phyloP scores from a whole-genome alignment of 345 rosid genomes.

The Citrus glauca region DNA sequence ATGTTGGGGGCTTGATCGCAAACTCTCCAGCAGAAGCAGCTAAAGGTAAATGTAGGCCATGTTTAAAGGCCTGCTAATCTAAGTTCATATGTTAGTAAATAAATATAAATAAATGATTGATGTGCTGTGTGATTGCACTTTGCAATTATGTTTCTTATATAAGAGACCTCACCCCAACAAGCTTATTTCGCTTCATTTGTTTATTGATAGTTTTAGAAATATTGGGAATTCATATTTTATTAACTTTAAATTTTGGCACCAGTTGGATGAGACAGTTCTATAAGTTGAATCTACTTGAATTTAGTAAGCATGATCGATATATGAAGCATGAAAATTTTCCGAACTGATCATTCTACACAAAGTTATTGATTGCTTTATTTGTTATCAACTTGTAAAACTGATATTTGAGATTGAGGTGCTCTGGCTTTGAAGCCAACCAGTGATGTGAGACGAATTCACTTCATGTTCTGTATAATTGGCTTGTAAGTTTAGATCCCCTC shows the following conservation, averaged over 20 bases:
- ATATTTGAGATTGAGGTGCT: neutral
- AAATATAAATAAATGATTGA: conserved; percentile 3
- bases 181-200: too few species aligned
- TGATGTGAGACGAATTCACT: neutral
- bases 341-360: neutral
- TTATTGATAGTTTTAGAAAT: too few species aligned
- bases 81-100: neutral
- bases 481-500: neutral
- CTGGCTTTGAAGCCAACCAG: neutral
- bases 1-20: conserved; percentile 69
- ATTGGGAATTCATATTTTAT: neutral
- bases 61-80: neutral
- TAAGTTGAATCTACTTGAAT: neutral
- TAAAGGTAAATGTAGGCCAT: conserved; percentile 48
- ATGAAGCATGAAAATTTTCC: neutral
- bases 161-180: neutral
- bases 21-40: conserved; percentile 74
- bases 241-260: neutral
- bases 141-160: neutral
- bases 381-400: neutral
- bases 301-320: neutral
- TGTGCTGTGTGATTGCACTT: conserved; percentile 1
- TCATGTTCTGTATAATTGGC: neutral
- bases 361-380: neutral
- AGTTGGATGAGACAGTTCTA: neutral